phyloP scores from a whole-genome alignment of 768 basidiomycete species.

The Podaxis rugospora region DNA sequence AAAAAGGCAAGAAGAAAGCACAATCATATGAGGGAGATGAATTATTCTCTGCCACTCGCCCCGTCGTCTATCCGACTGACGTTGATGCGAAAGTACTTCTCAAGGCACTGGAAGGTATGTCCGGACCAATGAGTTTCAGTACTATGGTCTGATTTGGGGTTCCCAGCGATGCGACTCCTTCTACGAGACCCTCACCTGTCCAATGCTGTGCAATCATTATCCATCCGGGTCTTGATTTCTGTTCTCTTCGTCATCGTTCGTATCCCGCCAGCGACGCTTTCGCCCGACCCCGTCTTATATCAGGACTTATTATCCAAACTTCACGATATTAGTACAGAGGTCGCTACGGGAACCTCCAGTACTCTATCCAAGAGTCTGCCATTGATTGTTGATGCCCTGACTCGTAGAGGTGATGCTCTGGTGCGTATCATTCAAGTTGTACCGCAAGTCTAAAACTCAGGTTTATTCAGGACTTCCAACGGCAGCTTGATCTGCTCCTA shows the following conservation, averaged over 20 bases:
- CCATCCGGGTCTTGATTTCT: conserved; percentile 53
- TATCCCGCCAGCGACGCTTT: conserved; percentile 50
- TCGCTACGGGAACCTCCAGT: conserved; percentile 50
- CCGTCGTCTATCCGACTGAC: conserved; percentile 42
- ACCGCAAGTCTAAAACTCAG: neutral
- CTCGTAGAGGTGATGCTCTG: conserved; percentile 20
- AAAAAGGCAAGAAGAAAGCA: conserved; percentile 64
- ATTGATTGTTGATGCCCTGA: conserved; percentile 44
- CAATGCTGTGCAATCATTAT: conserved; percentile 51
- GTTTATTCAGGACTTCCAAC: conserved; percentile 20
- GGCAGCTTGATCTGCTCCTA: conserved; percentile 54
- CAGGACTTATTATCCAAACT: conserved; percentile 39
- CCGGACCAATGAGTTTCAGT: neutral
- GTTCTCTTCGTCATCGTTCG: conserved; percentile 53
- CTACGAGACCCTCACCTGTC: conserved; percentile 49
- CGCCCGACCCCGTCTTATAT: conserved; percentile 48
- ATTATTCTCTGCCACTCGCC: conserved; percentile 47
- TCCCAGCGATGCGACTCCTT: conserved; percentile 44
- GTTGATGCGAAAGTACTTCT: conserved; percentile 53
- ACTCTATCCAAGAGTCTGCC: conserved; percentile 59
- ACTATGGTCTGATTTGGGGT: conserved; percentile 3
- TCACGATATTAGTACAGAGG: conserved; percentile 41
- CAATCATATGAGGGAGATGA: conserved; percentile 76
- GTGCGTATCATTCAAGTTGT: conserved; percentile 20
- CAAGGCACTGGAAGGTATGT: conserved; percentile 53